These are phyloP conservation scores for Penicillium sp. DNA, from an alignment of 2,329 filamentous ascomycete species.

Conservation along the genomic window DNA sequence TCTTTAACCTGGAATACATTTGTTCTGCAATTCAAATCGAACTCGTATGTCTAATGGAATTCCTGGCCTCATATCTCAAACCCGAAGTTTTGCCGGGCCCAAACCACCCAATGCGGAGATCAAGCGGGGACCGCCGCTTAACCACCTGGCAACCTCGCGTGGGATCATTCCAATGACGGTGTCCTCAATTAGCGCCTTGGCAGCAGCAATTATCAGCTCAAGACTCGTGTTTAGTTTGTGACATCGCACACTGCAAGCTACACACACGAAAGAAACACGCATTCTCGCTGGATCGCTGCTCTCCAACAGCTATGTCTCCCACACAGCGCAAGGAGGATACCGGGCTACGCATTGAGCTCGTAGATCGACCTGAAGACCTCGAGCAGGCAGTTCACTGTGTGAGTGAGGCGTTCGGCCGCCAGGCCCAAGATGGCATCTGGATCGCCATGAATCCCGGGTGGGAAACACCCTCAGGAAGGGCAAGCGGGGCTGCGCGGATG, in stretches of 20 bases:
- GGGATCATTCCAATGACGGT: not conserved
- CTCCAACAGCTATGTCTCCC: not conserved
- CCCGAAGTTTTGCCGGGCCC: not conserved
- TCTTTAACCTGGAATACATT: too few species aligned
- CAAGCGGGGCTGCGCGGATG: conserved; percentile 43
- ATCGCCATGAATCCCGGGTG: conserved; percentile 58
- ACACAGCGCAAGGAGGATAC: not conserved
- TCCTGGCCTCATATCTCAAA: too few species aligned
- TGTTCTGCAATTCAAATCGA: too few species aligned
- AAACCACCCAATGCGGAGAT: not conserved
- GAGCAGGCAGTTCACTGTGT: conserved; percentile 11
- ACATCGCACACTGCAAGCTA: not conserved
- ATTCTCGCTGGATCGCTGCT: not conserved
- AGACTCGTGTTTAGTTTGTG: not conserved
- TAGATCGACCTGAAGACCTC: conserved; percentile 10
- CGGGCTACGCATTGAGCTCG: conserved; percentile 8
- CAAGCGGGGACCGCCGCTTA: not conserved
- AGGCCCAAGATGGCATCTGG: conserved; percentile 58
- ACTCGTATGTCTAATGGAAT: too few species aligned
- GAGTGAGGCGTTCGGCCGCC: conserved; percentile 51
- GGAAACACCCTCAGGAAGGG: conserved; percentile 55
- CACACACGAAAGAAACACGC: not conserved
- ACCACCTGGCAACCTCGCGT: not conserved
- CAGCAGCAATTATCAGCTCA: not conserved
- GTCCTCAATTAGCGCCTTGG: not conserved